Evolutionary conservation across 2,329 filamentous ascomycete genomes (phyloP), one percentile per base, ranked within the genome.

Genomic region (Penicillium capsulatum): DNA sequence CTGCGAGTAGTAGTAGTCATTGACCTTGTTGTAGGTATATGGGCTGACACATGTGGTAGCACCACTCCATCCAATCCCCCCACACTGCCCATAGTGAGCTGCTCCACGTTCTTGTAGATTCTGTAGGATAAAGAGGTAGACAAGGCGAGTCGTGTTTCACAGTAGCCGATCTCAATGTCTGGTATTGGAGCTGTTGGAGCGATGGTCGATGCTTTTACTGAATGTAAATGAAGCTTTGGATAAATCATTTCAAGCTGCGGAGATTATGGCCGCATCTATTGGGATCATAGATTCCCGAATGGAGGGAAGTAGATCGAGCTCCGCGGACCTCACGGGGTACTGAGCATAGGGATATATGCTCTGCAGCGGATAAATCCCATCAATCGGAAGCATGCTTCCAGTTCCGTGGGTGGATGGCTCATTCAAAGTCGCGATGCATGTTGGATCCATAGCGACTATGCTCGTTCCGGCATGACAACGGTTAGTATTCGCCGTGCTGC

Each of bases 331-430:
- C 63, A 50, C 79, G 79, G 19, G 69, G 69, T 2, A n/a, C n/a
- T n/a, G n/a, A n/a, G n/a, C n/a, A n/a, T n/a, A n/a, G n/a, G n/a
- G n/a, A n/a, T n/a, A n/a, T n/a, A n/a, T n/a, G n/a, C n/a, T n/a
- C n/a, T n/a, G n/a, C n/a, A n/a, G n/a, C n/a, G 82, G 81, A 70
- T 76, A 83, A 59, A 68, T 75, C 44, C 76, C 77, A 70, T 87
- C 83, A 54, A 88, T 76, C 84, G 84, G 87, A 56, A 83, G 75
- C 82, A 87, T 24, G 22, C 11, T 24, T 7, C 7, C 22, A 24
- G 22, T n/a, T n/a, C n/a, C n/a, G n/a, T n/a, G n/a, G n/a, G n/a
- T n/a, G n/a, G n/a, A n/a, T n/a, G n/a, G n/a, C n/a, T n/a, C n/a
- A n/a, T n/a, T n/a, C n/a, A n/a, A n/a, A n/a, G n/a, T n/a, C n/a